These are phyloP conservation scores for Metschnikowia aberdeeniae DNA, from an alignment of 805 yeast genomes.

Conservation along the genomic window DNA sequence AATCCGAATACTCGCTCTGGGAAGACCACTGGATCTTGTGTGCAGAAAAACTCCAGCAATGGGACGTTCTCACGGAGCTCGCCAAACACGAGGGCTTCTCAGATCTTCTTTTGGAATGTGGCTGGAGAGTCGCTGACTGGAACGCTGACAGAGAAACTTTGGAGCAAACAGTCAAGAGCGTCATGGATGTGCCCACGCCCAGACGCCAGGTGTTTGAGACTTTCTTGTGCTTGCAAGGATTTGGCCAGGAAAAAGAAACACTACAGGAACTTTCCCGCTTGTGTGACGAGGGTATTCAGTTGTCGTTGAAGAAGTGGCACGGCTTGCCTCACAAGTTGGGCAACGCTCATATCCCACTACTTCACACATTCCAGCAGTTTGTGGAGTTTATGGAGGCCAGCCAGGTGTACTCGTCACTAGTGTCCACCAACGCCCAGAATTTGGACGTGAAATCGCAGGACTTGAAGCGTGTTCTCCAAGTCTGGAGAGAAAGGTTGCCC, in stretches of 20 bases:
- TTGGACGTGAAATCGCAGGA: slow-evolving; percentile 92
- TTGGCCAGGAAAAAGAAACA: slow-evolving; percentile 84
- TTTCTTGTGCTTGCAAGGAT: slow-evolving; percentile 86
- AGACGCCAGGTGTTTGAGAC: slow-evolving; percentile 95
- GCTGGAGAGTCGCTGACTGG: slow-evolving; percentile 99
- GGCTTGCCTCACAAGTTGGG: slow-evolving; percentile 75
- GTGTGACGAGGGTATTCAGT: slow-evolving; percentile 95
- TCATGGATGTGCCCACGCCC: slow-evolving; percentile 98
- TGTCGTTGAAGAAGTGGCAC: slow-evolving; percentile 90
- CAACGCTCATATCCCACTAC: slow-evolving; percentile 80
- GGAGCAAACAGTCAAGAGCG: slow-evolving; percentile 90
- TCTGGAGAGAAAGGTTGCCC: slow-evolving; percentile 97
- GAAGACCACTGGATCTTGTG: slow-evolving; percentile 98
- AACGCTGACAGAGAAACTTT: slow-evolving; percentile 89
- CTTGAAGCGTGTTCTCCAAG: slow-evolving; percentile 87
- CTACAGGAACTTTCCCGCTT: slow-evolving; percentile 77
- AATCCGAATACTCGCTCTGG: slow-evolving; percentile 93
- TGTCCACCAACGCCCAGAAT: slow-evolving; percentile 87
- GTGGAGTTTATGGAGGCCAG: slow-evolving; percentile 97
- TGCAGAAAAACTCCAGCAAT: slow-evolving; percentile 94
- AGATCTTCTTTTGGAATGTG: slow-evolving; percentile 92
- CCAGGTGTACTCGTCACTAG: slow-evolving; percentile 83
- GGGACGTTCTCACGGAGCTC: slow-evolving; percentile 95
- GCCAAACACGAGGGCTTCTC: slow-evolving; percentile 98
- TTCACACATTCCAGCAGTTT: slow-evolving; percentile 95